Base-by-base conservation (phyloP, 257 asterid genomes). In the Przewalskia tangutica region DNA sequence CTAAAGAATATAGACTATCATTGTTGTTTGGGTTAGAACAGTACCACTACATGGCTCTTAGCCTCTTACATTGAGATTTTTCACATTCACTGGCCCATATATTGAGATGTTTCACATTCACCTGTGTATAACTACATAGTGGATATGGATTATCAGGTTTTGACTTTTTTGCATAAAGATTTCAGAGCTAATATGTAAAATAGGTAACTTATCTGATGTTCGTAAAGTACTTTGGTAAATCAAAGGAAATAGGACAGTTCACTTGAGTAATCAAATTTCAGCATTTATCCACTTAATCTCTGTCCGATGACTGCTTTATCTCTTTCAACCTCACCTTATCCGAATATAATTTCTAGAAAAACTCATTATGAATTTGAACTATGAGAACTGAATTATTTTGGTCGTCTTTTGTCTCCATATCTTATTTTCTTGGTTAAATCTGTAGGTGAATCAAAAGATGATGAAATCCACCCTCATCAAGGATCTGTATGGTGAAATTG, bases 391-490 rank as follows among this genome's bases (percentile, higher is more conserved):
- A 23, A 34, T 40, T 81, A 27, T 23, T 68, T 81, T 68, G 44
- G 40, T 70, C 4, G 7, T 68, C 23, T 27, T 23, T 51, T 65
- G 9, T 73, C 36, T 71, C 48, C 54, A 11, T 36, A 58, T 63
- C 48, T 20, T 48, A 16, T 73, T 20, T 70, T 40, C 32, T 66
- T 7, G 51, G 34, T 42, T 53, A 63, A 32, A 36, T 76, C 11
- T 88, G 82, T 81, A 92, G 98, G 95, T 94, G 68, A 94, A 94
- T 84, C 97, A 94, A 85, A 94, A 94, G 84, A 93, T 94, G 97
- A 80, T 80, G 83, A 80, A 80, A 40, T 80, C 83, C 17, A 32
- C 32, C 32, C 32, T 27, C 32, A 27, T 27, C 32, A 27, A 27
- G 32, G 32, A 27, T 27, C 32, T 27, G 32, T 27, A 27, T 27